Base-by-base conservation (phyloP, 2,329 filamentous ascomycete species). In the Penicillium sp. region DNA sequence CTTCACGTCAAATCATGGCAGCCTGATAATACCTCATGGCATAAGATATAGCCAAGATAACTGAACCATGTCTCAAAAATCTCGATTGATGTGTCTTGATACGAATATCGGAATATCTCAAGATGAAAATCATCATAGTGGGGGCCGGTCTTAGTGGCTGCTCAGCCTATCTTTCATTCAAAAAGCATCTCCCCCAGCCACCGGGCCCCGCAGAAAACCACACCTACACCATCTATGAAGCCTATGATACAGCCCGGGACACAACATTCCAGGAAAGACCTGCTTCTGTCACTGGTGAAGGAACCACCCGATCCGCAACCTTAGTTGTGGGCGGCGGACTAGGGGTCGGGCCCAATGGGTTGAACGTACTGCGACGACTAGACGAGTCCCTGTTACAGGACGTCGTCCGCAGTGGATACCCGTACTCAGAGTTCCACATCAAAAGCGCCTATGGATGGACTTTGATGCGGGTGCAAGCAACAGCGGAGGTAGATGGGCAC, bases 131-230 rank as follows among this genome's bases (percentile, higher is more conserved):
- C 37, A 66, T 73, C 22, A 78, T 79, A 14, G 65, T 79, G 37
- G 77, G 77, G n/a, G 76, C 67, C 14, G 77, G 76, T 31, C 77
- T 79, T 56, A 68, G 69, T 49, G 77, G 76, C 26, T 75, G 74
- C 51, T 55, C 72, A 11, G 66, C 66, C 39, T 79, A 78, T 53
- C 68, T 79, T 10, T 68, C 71, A 31, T 64, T 79, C 4, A 70
- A 70, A 50, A 78, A 78, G 52, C 72, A 76, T 50, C 71, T 79
- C 9, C 72, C 69, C 4, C 47, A 44, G 11, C 59, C 65, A 19
- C 44, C 59, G 22, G 47, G 47, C 13, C 29, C 56, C 1, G 37
- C 50, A 7, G 51, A 59, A 24, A 58, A 64, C 9, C 68, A 76
- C 52, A 62, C 71, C 29, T 71, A 72, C 60, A 70, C 61, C 19